A percentile compares a stretch with the other conserved stretches of the same genome.
phyloP scores from a whole-genome alignment of 1,139 yeast species.

The Geotrichum histeridarum region DNA sequence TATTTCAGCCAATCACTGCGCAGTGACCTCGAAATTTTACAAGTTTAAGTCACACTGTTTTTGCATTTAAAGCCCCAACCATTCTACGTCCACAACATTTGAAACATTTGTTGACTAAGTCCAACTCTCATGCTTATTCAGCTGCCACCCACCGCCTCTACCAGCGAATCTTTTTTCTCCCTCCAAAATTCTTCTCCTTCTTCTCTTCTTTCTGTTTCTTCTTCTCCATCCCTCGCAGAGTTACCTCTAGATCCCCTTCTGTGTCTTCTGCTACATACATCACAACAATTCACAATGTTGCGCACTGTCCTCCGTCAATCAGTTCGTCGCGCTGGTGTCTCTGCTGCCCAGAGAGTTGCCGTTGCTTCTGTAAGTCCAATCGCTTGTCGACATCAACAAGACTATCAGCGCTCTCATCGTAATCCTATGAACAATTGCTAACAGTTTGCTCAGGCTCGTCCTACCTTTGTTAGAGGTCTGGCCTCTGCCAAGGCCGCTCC shows the following conservation, averaged over 20 bases:
- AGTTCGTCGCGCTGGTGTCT: conserved; percentile 39
- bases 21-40: neutral
- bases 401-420: neutral
- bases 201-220: conserved; percentile 15
- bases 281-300: conserved; percentile 33
- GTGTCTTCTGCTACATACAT: conserved; percentile 5
- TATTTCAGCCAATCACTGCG: neutral
- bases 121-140: neutral
- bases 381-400: neutral
- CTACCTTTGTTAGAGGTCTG: conserved; percentile 51
- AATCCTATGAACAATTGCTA: conserved; percentile 16
- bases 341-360: conserved; percentile 33
- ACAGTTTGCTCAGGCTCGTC: conserved; percentile 22
- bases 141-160: neutral
- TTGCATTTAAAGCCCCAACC: neutral
- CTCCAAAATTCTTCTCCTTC: neutral
- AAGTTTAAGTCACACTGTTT: neutral
- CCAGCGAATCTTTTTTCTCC: conserved; percentile 6
- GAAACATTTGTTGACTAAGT: neutral
- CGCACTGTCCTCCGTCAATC: conserved; percentile 42
- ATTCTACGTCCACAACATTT: neutral
- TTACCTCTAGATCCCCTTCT: conserved; percentile 17
- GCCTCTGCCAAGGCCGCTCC: conserved; percentile 96
- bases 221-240: conserved; percentile 23
- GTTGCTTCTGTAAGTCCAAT: conserved; percentile 21